phyloP scores from a whole-genome alignment of 345 rosid genomes.

The Nasturtium officinale region DNA sequence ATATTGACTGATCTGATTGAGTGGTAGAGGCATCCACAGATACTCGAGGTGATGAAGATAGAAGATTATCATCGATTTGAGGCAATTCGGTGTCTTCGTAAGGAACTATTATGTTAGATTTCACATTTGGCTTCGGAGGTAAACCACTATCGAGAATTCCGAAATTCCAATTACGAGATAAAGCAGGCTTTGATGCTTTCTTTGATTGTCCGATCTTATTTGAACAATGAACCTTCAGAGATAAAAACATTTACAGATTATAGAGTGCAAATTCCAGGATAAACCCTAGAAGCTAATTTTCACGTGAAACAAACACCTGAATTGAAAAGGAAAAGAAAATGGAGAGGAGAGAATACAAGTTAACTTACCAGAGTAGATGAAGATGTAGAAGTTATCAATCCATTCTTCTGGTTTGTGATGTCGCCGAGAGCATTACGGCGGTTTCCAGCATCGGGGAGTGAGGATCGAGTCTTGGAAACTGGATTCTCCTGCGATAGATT shows the following conservation, averaged over 20 bases:
- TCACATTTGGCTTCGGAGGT: slow-evolving; percentile 41
- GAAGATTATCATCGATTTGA: slow-evolving; percentile 6
- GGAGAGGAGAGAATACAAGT: background rate
- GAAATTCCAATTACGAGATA: slow-evolving; percentile 21
- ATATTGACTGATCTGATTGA: slow-evolving; percentile 58
- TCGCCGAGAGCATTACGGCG: slow-evolving; percentile 37
- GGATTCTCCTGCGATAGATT: slow-evolving; percentile 46
- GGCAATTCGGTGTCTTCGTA: slow-evolving; percentile 28
- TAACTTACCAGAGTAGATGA: slow-evolving; percentile 63
- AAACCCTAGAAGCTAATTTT: slow-evolving; percentile 26
- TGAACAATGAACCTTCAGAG: slow-evolving; percentile 36
- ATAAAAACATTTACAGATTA: background rate
- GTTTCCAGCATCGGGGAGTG: slow-evolving; percentile 53
- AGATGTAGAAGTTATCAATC: slow-evolving; percentile 46
- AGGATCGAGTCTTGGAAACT: slow-evolving; percentile 63
- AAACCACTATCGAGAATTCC: slow-evolving; percentile 12
- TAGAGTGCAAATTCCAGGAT: background rate
- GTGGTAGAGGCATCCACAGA: slow-evolving; percentile 55
- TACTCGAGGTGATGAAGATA: slow-evolving; percentile 37
- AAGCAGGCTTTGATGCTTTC: slow-evolving; percentile 34
- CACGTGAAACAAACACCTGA: slow-evolving; percentile 7
- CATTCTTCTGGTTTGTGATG: slow-evolving; percentile 64
- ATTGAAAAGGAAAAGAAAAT: background rate
- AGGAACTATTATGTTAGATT: slow-evolving; percentile 33
- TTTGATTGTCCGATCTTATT: slow-evolving; percentile 23